These are phyloP conservation scores for Calonectria hongkongensis DNA, from an alignment of 2,329 filamentous ascomycete species.

Conservation along the genomic window DNA sequence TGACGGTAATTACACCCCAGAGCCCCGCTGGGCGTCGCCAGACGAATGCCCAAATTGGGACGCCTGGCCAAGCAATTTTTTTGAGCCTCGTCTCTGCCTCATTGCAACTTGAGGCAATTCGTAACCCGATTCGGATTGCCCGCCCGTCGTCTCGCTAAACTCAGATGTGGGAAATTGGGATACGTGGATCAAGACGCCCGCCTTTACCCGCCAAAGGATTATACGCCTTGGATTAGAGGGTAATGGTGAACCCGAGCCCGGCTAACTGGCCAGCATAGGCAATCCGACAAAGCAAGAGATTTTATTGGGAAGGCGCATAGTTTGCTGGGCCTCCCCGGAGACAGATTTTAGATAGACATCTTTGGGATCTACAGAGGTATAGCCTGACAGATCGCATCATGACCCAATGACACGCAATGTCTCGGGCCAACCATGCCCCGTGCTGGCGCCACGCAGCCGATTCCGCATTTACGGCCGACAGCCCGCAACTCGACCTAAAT, in stretches of 20 bases:
- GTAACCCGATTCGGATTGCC: slow-evolving; percentile 6
- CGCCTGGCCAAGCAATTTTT: neutral
- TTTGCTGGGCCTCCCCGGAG: neutral
- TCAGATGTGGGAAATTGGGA: neutral
- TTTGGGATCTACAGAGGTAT: neutral
- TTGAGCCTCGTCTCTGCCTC: slow-evolving; percentile 2
- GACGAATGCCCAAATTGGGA: slow-evolving; percentile 26
- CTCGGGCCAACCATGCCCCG: neutral
- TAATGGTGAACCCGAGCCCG: neutral
- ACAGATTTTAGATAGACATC: neutral
- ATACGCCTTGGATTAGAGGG: neutral
- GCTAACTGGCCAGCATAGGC: neutral
- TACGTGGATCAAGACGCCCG: neutral
- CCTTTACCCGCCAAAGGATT: slow-evolving; percentile 22
- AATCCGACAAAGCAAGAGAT: slow-evolving; percentile 12
- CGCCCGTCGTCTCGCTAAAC: neutral
- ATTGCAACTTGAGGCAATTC: slow-evolving; percentile 8
- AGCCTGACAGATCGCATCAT: slow-evolving; percentile 10
- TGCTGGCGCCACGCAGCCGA: neutral
- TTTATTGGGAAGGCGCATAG: slow-evolving; percentile 5
- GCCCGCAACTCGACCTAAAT: neutral
- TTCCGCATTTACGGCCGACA: slow-evolving; percentile 18
- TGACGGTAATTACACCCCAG: neutral
- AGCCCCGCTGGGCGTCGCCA: slow-evolving; percentile 14
- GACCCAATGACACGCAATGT: slow-evolving; percentile 8